Base-by-base conservation (phyloP, 345 rosid species). In the Syzygium jambos region DNA sequence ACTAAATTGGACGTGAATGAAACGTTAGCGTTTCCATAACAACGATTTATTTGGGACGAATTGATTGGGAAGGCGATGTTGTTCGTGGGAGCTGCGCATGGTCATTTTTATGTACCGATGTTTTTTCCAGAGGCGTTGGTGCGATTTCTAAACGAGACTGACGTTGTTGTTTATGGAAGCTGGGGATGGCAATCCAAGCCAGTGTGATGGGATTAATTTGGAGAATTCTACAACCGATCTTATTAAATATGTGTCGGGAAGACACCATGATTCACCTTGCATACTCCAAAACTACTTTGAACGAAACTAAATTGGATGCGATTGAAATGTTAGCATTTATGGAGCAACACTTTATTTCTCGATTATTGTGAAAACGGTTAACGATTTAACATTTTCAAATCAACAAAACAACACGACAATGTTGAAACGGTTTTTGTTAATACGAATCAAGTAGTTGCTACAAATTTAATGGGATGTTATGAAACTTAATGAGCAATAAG, bases 211-310 rank as follows among this genome's bases (percentile, higher is more conserved):
- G 46, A 43, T n/a, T n/a, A n/a, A n/a, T 6, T 43, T 43, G 1
- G 46, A 43, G 46, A 43, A 43, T 43, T 43, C 46, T 43, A 43
- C 7, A 6, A 43, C 46, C 46, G 46, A 6, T 43, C 46, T 43
- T 43, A 43, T 43, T 43, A 43, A 43, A 43, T 8, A 3, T 1
- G 59, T 7, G 11, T 8, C 59, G 59, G 21, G 11, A 8, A 55
- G 11, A 55, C 22, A 1, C 59, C 4, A 8, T 10, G 4, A 8
- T 9, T 7, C 9, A 55, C 4, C 25, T 21, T 55, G 7, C 0
- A 3, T 38, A 34, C 27, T 2, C 2, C 49, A 1, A 1, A 9
- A 73, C 13, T 73, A 8, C 21, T 2, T 7, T 7, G 25, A 34
- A 9, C 21, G 27, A 73, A 73, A 4, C 21, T 1, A 0, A 19